Base-by-base conservation (phyloP, 75 land plant species). In the Selaginella tamariscina region DNA sequence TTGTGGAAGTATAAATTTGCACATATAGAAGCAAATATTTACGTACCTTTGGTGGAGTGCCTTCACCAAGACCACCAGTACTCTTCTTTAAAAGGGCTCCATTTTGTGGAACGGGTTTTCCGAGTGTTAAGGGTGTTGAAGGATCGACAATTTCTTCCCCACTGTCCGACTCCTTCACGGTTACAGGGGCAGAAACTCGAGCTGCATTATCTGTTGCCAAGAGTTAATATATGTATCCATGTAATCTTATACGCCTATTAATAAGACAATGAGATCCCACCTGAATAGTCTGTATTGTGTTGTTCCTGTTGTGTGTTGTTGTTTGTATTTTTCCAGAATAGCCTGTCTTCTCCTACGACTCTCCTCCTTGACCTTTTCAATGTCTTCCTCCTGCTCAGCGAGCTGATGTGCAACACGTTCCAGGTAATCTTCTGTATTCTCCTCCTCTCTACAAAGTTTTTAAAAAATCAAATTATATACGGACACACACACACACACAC, bases 331-430 rank as follows among this genome's bases (percentile, higher is more conserved):
- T 65, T 95, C 91, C 30, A 95, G 54, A 26, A 95, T 95, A 2
- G 99, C 99, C 79, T 85, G 87, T 32, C 84, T 80, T 33, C 86
- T 71, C 71, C 74, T 82, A 56, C 99, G 82, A 69, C 91, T 90
- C 57, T 88, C 89, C 59, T 95, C 97, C 70, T 81, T 91, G 32
- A 91, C 83, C 74, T 77, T 87, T 29, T 94, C 85, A 54, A 87
- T 67, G 75, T 94, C 98, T 60, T 93, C 98, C 71, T 94, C 99
- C 64, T 84, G 84, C 29, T 87, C 82, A 29, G 79, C 87, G 32
- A 86, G 76, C 30, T 85, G 80, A 55, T 73, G 75, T 32, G 76
- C 68, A 33, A 82, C 59, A 2, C 75, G 74, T 65, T 85, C 88
- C 31, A 78, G 76, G 64, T 82, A 81, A 20, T 91, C 91, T 33